Percentiles rank a stretch among this genome's conserved stretches.
These are phyloP conservation scores for Clonostachys solani DNA, from an alignment of 2,329 filamentous ascomycete species.

Conservation along the genomic window DNA sequence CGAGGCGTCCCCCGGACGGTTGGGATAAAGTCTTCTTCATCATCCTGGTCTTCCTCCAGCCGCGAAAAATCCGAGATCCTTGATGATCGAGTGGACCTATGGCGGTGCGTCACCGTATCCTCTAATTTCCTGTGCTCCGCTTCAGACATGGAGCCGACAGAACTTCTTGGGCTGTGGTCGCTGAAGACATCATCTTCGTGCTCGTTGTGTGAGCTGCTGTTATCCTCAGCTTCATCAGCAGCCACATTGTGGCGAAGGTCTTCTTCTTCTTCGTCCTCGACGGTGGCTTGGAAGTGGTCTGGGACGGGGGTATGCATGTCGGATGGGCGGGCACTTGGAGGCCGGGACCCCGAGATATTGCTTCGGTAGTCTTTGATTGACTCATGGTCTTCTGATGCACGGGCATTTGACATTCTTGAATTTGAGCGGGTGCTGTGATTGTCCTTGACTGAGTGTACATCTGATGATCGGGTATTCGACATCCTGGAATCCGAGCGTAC, in stretches of 20 bases:
- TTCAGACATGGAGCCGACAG: slow-evolving; percentile 44
- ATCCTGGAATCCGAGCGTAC: neutral
- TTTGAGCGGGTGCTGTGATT: slow-evolving; percentile 13
- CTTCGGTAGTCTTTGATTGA: neutral
- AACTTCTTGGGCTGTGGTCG: slow-evolving; percentile 52
- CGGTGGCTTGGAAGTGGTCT: neutral
- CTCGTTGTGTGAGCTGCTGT: slow-evolving; percentile 46
- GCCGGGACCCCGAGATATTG: neutral
- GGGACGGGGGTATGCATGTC: slow-evolving; percentile 13
- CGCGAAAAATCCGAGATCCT: slow-evolving; percentile 47
- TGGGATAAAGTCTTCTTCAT: slow-evolving; percentile 41
- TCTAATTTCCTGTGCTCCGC: slow-evolving; percentile 23
- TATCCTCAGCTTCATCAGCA: slow-evolving; percentile 14
- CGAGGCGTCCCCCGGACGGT: slow-evolving; percentile 56
- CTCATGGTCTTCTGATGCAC: neutral
- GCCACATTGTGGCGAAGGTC: neutral
- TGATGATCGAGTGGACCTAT: slow-evolving; percentile 6
- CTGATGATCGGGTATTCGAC: slow-evolving; percentile 8
- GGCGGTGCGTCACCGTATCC: slow-evolving; percentile 19
- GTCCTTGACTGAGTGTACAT: slow-evolving; percentile 6
- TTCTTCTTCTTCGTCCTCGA: neutral
- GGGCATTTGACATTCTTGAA: neutral
- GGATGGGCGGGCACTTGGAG: slow-evolving; percentile 14
- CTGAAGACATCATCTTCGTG: slow-evolving; percentile 56
- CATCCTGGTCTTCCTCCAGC: slow-evolving; percentile 24